phyloP scores from a whole-genome alignment of 179 eudicot species.

The Beta corolliflora region DNA sequence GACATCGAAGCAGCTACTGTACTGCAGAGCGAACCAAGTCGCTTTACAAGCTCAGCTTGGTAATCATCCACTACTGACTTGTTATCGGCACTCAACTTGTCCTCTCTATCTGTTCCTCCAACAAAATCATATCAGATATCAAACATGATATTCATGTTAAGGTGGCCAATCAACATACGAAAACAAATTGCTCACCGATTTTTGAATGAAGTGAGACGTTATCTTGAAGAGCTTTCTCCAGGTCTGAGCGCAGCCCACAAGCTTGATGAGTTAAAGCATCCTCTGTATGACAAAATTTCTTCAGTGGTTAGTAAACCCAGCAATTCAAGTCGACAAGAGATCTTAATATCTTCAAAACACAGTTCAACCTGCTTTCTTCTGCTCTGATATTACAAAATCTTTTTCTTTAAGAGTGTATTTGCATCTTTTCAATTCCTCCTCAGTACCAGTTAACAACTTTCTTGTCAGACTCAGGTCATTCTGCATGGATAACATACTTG shows the following conservation, averaged over 20 bases:
- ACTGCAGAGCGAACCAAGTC: conserved; percentile 61
- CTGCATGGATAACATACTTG: conserved; percentile 42
- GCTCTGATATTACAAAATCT: conserved; percentile 79
- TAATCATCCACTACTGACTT: conserved; percentile 70
- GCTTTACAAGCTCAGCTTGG: conserved; percentile 67
- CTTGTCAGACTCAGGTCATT: conserved; percentile 64
- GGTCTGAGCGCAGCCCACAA: conserved; percentile 70
- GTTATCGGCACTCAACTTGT: conserved; percentile 75
- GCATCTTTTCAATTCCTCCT: conserved; percentile 70
- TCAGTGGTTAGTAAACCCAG: not conserved
- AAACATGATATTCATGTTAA: not conserved
- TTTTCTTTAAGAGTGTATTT: conserved; percentile 71
- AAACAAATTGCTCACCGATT: conserved; percentile 53
- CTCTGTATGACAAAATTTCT: conserved; percentile 46
- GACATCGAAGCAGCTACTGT: conserved; percentile 65
- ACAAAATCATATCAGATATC: conserved; percentile 17
- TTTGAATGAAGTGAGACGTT: conserved; percentile 71
- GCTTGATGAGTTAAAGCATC: conserved; percentile 90
- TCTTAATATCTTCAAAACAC: not conserved
- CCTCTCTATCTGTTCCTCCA: conserved; percentile 69
- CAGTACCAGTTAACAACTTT: conserved; percentile 61
- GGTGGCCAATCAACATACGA: not conserved
- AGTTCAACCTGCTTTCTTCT: conserved; percentile 79
- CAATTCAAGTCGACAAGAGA: not conserved
- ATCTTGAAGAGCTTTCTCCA: conserved; percentile 88